phyloP scores from a whole-genome alignment of 345 rosid species.

The Acer campestre region DNA sequence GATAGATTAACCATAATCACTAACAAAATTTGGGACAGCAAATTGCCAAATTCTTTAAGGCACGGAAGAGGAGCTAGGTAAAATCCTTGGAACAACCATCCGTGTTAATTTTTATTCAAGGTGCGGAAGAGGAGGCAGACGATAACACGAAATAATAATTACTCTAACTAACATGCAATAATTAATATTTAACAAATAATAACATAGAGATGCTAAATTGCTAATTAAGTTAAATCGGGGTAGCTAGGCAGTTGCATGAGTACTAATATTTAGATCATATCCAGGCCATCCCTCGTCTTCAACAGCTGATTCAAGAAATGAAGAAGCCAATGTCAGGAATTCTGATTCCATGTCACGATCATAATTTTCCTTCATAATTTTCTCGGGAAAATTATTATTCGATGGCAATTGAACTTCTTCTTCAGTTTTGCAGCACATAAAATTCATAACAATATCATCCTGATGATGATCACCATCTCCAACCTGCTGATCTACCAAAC shows the following conservation, averaged over 20 bases:
- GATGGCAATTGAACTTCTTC: too few relatives aligned
- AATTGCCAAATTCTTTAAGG: too few relatives aligned
- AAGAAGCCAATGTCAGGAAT: constrained; percentile 20
- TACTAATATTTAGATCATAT: neutral
- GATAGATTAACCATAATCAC: too few relatives aligned
- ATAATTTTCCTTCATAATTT: neutral
- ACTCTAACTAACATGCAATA: neutral
- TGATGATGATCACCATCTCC: neutral
- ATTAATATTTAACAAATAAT: neutral
- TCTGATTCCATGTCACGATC: constrained; percentile 7
- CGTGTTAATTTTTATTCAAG: neutral
- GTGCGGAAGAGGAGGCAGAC: neutral
- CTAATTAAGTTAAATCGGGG: neutral
- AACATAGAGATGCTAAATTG: too few relatives aligned
- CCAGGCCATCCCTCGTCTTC: constrained; percentile 22
- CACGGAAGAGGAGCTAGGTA: too few relatives aligned
- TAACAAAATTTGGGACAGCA: too few relatives aligned
- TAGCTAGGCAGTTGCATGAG: neutral
- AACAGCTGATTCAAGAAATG: constrained; percentile 24
- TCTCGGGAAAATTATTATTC: neutral
- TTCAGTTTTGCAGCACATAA: neutral
- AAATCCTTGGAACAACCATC: too few relatives aligned
- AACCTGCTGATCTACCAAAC: neutral
- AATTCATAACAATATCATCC: neutral
- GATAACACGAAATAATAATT: neutral